Base-by-base conservation (phyloP, 139 green algal species). In the Chlorella sp. region DNA sequence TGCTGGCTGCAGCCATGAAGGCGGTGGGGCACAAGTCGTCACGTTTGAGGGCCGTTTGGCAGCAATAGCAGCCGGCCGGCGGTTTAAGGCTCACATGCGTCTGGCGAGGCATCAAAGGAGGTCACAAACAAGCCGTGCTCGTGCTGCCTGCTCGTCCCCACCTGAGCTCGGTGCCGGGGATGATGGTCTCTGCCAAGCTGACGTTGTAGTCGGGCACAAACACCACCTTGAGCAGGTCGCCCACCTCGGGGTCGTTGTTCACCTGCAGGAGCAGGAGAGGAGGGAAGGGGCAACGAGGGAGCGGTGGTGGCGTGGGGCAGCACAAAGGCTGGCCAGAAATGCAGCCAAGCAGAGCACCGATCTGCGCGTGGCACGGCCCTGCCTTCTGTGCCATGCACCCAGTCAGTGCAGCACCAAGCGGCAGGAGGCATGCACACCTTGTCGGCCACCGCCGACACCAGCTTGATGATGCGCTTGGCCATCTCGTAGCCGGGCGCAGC, bases 121-220 rank as follows among this genome's bases (percentile, higher is more conserved):
- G n/a, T n/a, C n/a, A n/a, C n/a, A n/a, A n/a, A n/a, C n/a, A n/a
- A n/a, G n/a, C n/a, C n/a, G n/a, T n/a, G n/a, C n/a, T n/a, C n/a
- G n/a, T n/a, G n/a, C n/a, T n/a, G n/a, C n/a, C n/a, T 51, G 44
- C 7, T 9, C 44, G 44, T 6, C 44, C 44, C 7, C 67, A 91
- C 89, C 90, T 79, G 85, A 98, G 92, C 87, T 98, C 96, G 9
- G 90, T 92, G 70, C 93, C 94, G 63, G 95, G 95, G 85, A 98
- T 98, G 88, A 98, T 94, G 80, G 93, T 90, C 93, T 99, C 97
- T 4, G 97, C 97, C 71, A 97, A 69, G 5, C 91, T 94, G 18
- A 99, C 97, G 88, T 99, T 99, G 95, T 99, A 99, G 95, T 99
- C 98, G 23, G 97, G 96, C 74, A 99, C 84, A 93, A 99, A 99